Conservation (phyloP, 176 grass and related monocot genomes). For the Saccharum spontaneum region DNA sequence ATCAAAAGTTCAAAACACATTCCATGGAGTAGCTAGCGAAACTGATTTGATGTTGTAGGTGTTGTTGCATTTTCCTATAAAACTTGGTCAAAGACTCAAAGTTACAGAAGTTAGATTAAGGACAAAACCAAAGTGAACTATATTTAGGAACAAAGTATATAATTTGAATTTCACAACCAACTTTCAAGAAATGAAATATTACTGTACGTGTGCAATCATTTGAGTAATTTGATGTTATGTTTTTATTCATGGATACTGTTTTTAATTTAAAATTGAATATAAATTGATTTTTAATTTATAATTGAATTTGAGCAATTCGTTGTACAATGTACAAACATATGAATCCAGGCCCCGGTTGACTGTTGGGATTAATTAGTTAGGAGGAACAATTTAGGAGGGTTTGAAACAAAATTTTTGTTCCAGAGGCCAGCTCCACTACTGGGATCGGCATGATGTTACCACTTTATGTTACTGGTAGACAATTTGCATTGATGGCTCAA, state of each 20-base stretch:
- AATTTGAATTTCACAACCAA: conserved; percentile 12
- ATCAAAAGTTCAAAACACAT: neutral
- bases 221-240: neutral
- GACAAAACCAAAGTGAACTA: neutral
- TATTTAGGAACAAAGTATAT: neutral
- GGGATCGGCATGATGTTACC: neutral
- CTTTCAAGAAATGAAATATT: neutral
- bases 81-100: neutral
- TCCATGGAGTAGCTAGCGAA: neutral
- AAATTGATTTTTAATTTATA: neutral
- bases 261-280: neutral
- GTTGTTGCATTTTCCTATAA: neutral
- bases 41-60: neutral
- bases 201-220: neutral
- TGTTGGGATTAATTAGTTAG: neutral
- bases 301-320: neutral
- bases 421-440: neutral
- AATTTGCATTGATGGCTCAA: conserved; percentile 18
- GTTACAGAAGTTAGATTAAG: neutral
- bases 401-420: neutral
- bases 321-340: neutral
- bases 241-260: neutral
- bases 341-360: neutral
- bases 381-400: neutral
- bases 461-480: neutral